phyloP scores from a whole-genome alignment of 2,329 filamentous ascomycete genomes.

The Bipolaris oryzae region DNA sequence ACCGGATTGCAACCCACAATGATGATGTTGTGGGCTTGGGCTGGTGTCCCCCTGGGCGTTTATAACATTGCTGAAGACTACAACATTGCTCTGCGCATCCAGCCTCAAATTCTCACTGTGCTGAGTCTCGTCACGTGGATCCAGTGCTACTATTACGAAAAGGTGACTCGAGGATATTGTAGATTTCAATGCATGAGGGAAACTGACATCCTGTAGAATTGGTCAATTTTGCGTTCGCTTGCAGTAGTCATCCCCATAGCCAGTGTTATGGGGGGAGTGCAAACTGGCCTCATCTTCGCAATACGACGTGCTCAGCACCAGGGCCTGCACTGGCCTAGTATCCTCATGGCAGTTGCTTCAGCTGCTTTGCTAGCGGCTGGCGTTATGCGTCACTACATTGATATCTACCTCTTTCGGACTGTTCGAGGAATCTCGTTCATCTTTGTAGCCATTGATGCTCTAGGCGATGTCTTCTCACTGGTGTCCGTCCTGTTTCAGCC shows the following conservation, averaged over 20 bases:
- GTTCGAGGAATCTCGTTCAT: conserved; percentile 74
- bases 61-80: conserved; percentile 63
- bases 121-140: conserved; percentile 61
- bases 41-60: conserved; percentile 69
- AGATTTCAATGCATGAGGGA: too few relatives aligned
- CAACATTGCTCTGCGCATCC: conserved; percentile 61
- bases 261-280: conserved; percentile 63
- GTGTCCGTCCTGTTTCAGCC: conserved; percentile 68
- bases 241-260: conserved; percentile 59
- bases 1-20: conserved; percentile 69
- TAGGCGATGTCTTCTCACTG: conserved; percentile 71
- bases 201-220: conserved; percentile 51
- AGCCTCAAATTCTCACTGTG: conserved; percentile 62
- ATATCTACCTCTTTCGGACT: conserved; percentile 69
- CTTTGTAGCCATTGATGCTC: conserved; percentile 72
- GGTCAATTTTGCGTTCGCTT: conserved; percentile 58
- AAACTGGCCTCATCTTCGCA: conserved; percentile 65
- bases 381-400: conserved; percentile 71
- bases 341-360: conserved; percentile 69
- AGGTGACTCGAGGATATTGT: conserved; percentile 19
- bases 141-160: conserved; percentile 63
- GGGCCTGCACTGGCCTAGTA: conserved; percentile 65
- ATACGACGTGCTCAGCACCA: conserved; percentile 53
- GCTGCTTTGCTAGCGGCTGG: conserved; percentile 68
- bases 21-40: conserved; percentile 75